Evolutionary conservation across 495 filamentous ascomycete species (phyloP).

Genomic region (Hyphodiscus hymeniophilus): DNA sequence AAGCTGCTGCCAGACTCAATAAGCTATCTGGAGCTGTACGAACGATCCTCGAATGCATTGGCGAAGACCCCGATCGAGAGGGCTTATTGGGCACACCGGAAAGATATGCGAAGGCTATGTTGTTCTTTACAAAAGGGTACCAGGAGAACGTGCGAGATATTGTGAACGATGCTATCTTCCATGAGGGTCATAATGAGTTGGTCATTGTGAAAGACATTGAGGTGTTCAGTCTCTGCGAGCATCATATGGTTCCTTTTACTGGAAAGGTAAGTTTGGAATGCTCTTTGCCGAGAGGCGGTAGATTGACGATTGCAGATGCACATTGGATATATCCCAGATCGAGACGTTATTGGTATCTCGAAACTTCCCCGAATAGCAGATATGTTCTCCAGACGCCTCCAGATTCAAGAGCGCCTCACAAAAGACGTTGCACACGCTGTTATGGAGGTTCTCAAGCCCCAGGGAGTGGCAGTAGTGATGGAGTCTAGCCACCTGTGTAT

Average conservation of each 20-base stretch:
- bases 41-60: constrained; percentile 91
- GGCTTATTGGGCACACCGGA: constrained; percentile 81
- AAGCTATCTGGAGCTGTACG: constrained; percentile 79
- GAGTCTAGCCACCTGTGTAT: constrained; percentile 97
- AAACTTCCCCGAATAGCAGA: constrained; percentile 94
- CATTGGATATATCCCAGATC: constrained; percentile 90
- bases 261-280: constrained; percentile 58
- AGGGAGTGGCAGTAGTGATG: constrained; percentile 94
- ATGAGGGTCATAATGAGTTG: constrained; percentile 93
- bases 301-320: constrained; percentile 63
- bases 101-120: constrained; percentile 92
- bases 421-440: constrained; percentile 94
- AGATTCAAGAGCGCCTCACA: constrained; percentile 92
- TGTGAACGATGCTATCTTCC: constrained; percentile 91
- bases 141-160: constrained; percentile 91
- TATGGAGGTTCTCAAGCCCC: constrained; percentile 86
- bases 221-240: constrained; percentile 91
- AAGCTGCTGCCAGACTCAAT: constrained; percentile 60
- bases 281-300: neutral
- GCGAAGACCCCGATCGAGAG: constrained; percentile 89
- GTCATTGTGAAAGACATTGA: constrained; percentile 98
- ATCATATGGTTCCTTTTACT: constrained; percentile 93
- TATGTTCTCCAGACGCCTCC: constrained; percentile 88
- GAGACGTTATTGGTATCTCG: constrained; percentile 84
- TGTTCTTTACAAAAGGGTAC: constrained; percentile 98